Evolutionary conservation across 352 stramenopile species (phyloP).

Genomic region (Pythium brachiatum): DNA sequence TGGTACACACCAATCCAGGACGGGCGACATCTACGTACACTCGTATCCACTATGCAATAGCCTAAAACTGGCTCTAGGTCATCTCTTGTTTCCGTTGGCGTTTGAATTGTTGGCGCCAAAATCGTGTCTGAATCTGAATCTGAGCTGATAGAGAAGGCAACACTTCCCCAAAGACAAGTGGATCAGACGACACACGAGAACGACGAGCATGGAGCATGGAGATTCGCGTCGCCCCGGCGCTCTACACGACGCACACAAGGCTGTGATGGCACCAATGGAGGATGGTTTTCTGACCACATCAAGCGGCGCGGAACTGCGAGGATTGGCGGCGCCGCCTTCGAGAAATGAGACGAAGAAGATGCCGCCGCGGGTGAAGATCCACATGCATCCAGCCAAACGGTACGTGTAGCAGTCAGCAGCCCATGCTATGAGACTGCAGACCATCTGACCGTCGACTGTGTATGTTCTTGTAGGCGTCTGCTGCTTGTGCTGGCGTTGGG

Average conservation of each 20-base stretch:
- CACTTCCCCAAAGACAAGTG: neutral
- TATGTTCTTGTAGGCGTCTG: constrained; percentile 13
- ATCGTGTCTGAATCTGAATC: constrained; percentile 16
- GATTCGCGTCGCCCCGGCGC: neutral
- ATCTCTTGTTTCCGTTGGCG: constrained; percentile 8
- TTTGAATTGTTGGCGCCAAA: constrained; percentile 32
- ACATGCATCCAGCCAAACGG: constrained; percentile 34
- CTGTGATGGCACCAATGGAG: too few species aligned
- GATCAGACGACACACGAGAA: constrained; percentile 15
- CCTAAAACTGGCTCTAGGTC: neutral
- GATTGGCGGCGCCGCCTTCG: neutral
- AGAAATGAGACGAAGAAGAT: neutral
- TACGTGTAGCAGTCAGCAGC: constrained; percentile 2
- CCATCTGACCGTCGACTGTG: neutral
- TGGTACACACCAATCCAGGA: constrained; percentile 21
- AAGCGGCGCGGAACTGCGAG: neutral
- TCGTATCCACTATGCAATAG: neutral
- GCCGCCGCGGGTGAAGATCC: constrained; percentile 13
- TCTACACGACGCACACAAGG: neutral
- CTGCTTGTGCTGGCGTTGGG: constrained; percentile 18
- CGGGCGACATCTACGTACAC: constrained; percentile 6
- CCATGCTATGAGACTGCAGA: too few species aligned
- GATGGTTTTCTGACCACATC: too few species aligned
- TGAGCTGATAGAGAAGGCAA: neutral
- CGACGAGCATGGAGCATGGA: neutral